A percentile compares a stretch with the other conserved stretches of the same genome.
Evolutionary conservation across 805 yeast species (phyloP).

Genomic region (Suhomyces sp.): DNA sequence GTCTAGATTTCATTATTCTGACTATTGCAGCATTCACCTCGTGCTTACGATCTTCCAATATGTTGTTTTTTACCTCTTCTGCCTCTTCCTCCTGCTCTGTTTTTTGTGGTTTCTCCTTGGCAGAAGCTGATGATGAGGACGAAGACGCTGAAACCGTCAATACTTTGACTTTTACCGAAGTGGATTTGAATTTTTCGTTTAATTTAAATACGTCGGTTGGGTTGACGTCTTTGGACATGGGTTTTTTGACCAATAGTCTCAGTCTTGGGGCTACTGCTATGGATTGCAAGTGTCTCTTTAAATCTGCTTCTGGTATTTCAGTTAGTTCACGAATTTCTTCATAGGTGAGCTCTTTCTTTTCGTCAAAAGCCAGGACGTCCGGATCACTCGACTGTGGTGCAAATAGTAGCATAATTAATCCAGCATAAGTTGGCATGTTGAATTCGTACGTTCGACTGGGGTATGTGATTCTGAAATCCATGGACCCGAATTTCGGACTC

Average conservation of each 20-base stretch:
- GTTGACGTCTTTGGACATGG: constrained; percentile 70
- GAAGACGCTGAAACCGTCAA: constrained; percentile 56
- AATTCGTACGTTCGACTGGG: constrained; percentile 71
- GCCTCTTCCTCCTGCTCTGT: constrained; percentile 54
- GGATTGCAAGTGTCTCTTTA: constrained; percentile 75
- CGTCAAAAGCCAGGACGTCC: constrained; percentile 45
- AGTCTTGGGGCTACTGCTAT: constrained; percentile 81
- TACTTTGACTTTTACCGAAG: constrained; percentile 68
- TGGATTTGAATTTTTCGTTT: constrained; percentile 66
- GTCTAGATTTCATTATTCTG: constrained; percentile 79
- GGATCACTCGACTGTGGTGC: constrained; percentile 37
- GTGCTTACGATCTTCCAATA: constrained; percentile 61
- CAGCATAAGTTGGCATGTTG: constrained; percentile 77
- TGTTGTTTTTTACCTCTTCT: constrained; percentile 50
- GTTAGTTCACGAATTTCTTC: constrained; percentile 65
- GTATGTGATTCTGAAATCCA: constrained; percentile 72
- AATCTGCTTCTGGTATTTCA: constrained; percentile 67
- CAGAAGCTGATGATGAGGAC: constrained; percentile 13
- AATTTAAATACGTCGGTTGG: constrained; percentile 61
- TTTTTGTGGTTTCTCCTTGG: constrained; percentile 22
- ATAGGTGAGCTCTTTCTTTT: constrained; percentile 52
- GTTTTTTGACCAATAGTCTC: constrained; percentile 68
- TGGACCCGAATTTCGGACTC: constrained; percentile 82
- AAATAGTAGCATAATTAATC: constrained; percentile 73
- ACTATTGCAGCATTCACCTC: constrained; percentile 85